Percentiles rank a stretch among this genome's conserved stretches.
Evolutionary conservation across 495 filamentous ascomycete genomes (phyloP).

Genomic region (Hyaloscypha bicolor): DNA sequence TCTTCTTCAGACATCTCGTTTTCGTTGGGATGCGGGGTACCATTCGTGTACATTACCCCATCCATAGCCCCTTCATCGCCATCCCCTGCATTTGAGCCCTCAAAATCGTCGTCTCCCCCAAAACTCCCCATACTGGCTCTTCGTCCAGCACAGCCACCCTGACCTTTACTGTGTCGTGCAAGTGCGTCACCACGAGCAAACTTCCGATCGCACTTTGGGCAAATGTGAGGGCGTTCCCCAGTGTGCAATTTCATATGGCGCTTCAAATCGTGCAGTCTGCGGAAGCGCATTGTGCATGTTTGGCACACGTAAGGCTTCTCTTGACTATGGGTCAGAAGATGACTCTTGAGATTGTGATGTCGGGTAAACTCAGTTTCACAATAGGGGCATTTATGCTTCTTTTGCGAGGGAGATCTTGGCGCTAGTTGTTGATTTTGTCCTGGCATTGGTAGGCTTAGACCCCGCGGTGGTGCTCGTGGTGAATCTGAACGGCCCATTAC

Average conservation of each 20-base stretch:
- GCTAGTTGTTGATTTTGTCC: constrained; percentile 58
- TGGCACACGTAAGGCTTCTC: constrained; percentile 95
- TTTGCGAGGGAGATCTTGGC: constrained; percentile 71
- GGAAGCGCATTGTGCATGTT: constrained; percentile 86
- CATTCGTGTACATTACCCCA: constrained; percentile 66
- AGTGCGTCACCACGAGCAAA: constrained; percentile 96
- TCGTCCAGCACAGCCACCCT: constrained; percentile 91
- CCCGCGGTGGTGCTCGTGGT: constrained; percentile 55
- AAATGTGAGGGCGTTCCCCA: constrained; percentile 92
- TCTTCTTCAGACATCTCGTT: constrained; percentile 59
- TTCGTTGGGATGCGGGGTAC: constrained; percentile 66
- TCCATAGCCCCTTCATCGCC: constrained; percentile 77
- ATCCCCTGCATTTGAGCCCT: constrained; percentile 52
- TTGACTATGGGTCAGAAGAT: constrained; percentile 96
- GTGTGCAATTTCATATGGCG: constrained; percentile 96
- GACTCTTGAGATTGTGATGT: constrained; percentile 98
- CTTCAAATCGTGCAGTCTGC: constrained; percentile 93
- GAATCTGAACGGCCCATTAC: constrained; percentile 26
- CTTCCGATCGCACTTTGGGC: constrained; percentile 87
- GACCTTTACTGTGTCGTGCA: constrained; percentile 92
- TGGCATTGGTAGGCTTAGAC: constrained; percentile 76
- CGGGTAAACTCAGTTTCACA: constrained; percentile 96
- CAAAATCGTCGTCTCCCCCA: constrained; percentile 74
- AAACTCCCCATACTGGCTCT: constrained; percentile 86
- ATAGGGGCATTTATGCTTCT: constrained; percentile 95